Percentiles rank a stretch among this genome's conserved stretches.
phyloP scores from a whole-genome alignment of 805 yeast species.

The Schizosaccharomyces cryophilus region DNA sequence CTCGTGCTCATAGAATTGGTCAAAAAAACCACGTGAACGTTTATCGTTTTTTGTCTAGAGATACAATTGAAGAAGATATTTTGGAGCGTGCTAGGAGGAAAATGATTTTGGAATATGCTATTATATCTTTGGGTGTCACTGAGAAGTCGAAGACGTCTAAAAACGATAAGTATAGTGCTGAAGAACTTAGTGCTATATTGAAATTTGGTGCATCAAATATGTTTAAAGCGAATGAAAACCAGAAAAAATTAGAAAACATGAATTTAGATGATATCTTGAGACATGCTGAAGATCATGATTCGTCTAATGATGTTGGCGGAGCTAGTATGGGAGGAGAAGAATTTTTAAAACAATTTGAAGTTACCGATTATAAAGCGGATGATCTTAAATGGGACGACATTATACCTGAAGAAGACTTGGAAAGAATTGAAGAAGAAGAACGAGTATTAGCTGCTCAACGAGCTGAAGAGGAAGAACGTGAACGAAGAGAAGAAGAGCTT shows the following conservation, averaged over 20 bases:
- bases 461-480: not conserved
- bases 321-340: conserved; percentile 97
- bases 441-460: conserved; percentile 15
- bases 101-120: conserved; percentile 95
- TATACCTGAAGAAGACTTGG: conserved; percentile 81
- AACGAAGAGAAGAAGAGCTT: not conserved
- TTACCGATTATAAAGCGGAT: conserved; percentile 81
- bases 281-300: conserved; percentile 91
- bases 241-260: conserved; percentile 80
- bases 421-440: conserved; percentile 75
- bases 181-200: conserved; percentile 74
- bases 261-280: conserved; percentile 85
- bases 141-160: conserved; percentile 44
- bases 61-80: conserved; percentile 93
- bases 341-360: conserved; percentile 88
- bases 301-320: conserved; percentile 90
- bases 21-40: conserved; percentile 96
- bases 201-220: conserved; percentile 96
- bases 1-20: conserved; percentile 96
- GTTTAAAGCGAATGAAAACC: conserved; percentile 86
- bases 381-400: conserved; percentile 91
- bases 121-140: conserved; percentile 83
- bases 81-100: conserved; percentile 89
- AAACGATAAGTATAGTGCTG: conserved; percentile 29
- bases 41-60: conserved; percentile 85